Evolutionary conservation across 257 asterid species (phyloP).

Genomic region (Lithospermum erythrorhizon): DNA sequence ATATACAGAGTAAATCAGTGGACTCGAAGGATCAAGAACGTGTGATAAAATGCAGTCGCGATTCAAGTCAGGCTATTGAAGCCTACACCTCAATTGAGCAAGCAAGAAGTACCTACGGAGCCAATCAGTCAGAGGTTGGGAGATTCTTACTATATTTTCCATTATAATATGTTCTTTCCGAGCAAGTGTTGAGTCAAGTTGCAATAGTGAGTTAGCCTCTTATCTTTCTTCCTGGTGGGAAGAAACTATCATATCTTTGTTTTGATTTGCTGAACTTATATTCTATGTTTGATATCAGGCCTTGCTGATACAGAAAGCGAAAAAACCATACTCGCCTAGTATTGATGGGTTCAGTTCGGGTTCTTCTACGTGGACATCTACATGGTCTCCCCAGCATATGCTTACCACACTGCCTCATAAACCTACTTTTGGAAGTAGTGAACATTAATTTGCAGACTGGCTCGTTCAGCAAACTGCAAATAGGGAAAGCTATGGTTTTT

Average conservation of each 20-base stretch:
- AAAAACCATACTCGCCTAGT: conserved; percentile 71
- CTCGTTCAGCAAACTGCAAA: neutral
- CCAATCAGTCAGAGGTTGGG: conserved; percentile 50
- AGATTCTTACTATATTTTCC: conserved; percentile 11
- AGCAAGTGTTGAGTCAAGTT: conserved; percentile 6
- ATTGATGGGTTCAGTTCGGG: conserved; percentile 29
- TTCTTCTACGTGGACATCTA: conserved; percentile 30
- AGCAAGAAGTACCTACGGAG: conserved; percentile 65
- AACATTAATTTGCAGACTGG: conserved; percentile 28
- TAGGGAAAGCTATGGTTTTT: neutral
- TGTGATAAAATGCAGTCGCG: conserved; percentile 62
- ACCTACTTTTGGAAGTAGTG: conserved; percentile 63
- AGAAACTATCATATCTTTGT: neutral
- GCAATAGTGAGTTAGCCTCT: neutral
- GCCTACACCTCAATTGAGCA: conserved; percentile 72
- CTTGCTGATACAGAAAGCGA: conserved; percentile 53
- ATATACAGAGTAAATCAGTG: conserved; percentile 45
- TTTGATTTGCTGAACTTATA: neutral
- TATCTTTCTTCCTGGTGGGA: neutral
- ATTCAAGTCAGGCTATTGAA: conserved; percentile 71
- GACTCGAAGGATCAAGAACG: conserved; percentile 78
- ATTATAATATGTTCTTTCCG: conserved; percentile 3
- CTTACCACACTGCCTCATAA: conserved; percentile 48
- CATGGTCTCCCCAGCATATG: conserved; percentile 64
- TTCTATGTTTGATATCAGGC: conserved; percentile 33